Base-by-base conservation (phyloP, 2,329 filamentous ascomycete species). In the Bipolaris oryzae region DNA sequence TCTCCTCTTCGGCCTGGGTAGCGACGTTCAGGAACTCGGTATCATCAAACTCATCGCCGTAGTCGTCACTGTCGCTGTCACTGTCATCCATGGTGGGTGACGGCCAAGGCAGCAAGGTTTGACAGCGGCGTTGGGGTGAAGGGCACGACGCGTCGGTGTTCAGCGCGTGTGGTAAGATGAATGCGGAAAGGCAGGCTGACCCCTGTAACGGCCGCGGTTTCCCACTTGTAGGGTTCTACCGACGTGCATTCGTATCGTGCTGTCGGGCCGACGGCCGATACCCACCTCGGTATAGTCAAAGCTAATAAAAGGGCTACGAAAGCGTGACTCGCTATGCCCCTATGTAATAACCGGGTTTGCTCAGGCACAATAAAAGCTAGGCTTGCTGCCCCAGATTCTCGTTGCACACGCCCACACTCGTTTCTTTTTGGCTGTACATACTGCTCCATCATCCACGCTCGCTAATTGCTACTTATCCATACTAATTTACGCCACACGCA, bases 21-120 rank as follows among this genome's bases (percentile, higher is more conserved):
- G 87, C 80, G 6, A 83, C 87, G 34, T 82, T 77, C 42, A 89
- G 79, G 56, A 90, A 77, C 62, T 89, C 87, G 66, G 88, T 87
- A 58, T 90, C 88, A 50, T 84, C 82, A 50, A 89, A 82, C 60
- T 86, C 68, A 60, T 86, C 86, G 56, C 86, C 86, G 68, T 86
- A 89, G 43, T 88, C 85, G 38, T 89, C 85, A 57, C 69, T 72
- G 37, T 73, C 85, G 57, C 69, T 72, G 37, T 73, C 70, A 31
- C 69, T 72, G 37, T 73, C 70, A 31, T 64, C 65, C 63, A 66
- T 69, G 25, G 58, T 56, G 41, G 57, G 45, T 53, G 53, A 57
- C 51, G 42, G 62, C 53, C 45, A 53, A 57, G 60, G 50, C 55
- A 38, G 44, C 55, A 23, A 28, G 55, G 47, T 57, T 50, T 50